Evolutionary conservation across 2,329 filamentous ascomycete species (phyloP).

Genomic region (Nigrospora oryzae): DNA sequence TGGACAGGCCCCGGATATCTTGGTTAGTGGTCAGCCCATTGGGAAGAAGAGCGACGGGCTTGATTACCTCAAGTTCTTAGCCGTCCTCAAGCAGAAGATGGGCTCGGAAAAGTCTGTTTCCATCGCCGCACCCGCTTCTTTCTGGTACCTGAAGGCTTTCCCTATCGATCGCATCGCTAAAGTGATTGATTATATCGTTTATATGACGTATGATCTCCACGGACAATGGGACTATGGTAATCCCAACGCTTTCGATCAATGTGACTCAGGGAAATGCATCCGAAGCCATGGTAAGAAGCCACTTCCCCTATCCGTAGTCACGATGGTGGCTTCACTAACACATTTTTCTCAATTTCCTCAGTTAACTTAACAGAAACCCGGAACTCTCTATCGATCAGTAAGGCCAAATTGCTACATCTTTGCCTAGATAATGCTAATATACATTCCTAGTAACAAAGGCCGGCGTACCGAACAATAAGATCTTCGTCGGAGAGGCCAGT

Average conservation of each 20-base stretch:
- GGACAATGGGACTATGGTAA: conserved; percentile 17
- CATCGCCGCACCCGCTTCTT: conserved; percentile 19
- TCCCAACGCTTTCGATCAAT: background rate
- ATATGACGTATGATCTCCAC: conserved; percentile 14
- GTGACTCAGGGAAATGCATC: background rate
- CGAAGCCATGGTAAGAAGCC: background rate
- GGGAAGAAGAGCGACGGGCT: conserved; percentile 13
- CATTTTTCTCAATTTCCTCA: background rate
- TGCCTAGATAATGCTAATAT: background rate
- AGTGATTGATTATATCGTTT: conserved; percentile 13
- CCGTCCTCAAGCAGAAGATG: conserved; percentile 12
- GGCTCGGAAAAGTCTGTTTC: conserved; percentile 11
- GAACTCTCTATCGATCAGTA: background rate
- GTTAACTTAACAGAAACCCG: background rate
- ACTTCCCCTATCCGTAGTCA: too few species aligned
- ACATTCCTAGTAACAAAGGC: background rate
- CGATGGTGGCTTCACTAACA: background rate
- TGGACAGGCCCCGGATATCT: too few species aligned
- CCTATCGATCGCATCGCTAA: conserved; percentile 10
- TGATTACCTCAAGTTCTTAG: conserved; percentile 25
- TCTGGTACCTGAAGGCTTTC: conserved; percentile 22
- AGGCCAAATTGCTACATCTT: background rate
- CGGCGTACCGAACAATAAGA: background rate
- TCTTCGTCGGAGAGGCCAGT: background rate
- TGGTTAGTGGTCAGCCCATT: conserved; percentile 8